Base-by-base conservation (phyloP, 192 early-diverging fungal species). In the Linnemannia exigua region DNA sequence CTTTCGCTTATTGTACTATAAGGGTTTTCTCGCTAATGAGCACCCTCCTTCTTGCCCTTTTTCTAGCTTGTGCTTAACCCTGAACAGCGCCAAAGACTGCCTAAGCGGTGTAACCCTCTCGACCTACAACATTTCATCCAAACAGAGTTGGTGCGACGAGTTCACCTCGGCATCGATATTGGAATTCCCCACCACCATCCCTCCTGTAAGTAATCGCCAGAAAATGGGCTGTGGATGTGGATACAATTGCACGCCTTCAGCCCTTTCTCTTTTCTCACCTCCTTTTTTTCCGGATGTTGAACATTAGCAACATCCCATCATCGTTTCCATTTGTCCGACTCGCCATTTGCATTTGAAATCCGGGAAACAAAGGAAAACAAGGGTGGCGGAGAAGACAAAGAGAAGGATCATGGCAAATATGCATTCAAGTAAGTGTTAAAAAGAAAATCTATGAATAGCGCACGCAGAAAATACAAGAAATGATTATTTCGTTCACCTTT, bases 381-480 rank as follows among this genome's bases (percentile, higher is more conserved):
- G 41, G 6, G 81, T 72, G 15, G n/a, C n/a, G n/a, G 47, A 69
- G 11, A 66, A 52, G 81, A 77, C 6, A 36, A 74, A 8, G 71
- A 67, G 50, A 17, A 46, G 15, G 38, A 44, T 44, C 28, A 70
- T 25, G 75, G 69, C 19, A 83, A 83, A 77, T 46, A 74, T 54
- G 71, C 81, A 16, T 83, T 83, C 63, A 83, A 83, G 81, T 83
- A 67, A 70, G 73, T 61, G n/a, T n/a, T n/a, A n/a, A n/a, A n/a
- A n/a, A n/a, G n/a, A n/a, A n/a, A n/a, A n/a, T 63, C 58, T 63
- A 63, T 63, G 58, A 63, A 63, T 63, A 63, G 58, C 58, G 28
- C 58, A 63, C 48, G 9, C 48, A n/a, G n/a, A n/a, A n/a, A n/a
- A n/a, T n/a, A 50, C 14, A 17, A 5, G 15, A 17, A 11, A 11